Conservation (phyloP, 305 asterid species). For the Andrographis paniculata region DNA sequence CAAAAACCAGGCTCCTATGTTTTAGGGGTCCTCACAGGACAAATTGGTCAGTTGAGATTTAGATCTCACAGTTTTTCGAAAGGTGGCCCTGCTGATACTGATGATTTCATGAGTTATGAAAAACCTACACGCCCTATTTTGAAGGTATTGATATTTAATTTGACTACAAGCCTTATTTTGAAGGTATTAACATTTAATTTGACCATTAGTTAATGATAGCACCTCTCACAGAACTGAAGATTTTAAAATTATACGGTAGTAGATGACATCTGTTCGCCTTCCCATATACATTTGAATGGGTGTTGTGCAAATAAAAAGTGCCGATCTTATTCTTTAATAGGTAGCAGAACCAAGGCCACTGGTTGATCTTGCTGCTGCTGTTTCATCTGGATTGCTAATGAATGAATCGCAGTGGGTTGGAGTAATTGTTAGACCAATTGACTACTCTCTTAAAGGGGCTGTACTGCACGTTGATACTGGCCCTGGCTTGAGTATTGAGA, state of each 20-base stretch:
- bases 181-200: conserved; percentile 42
- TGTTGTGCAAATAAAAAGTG: conserved; percentile 6
- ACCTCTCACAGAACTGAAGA: conserved; percentile 12
- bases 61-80: conserved; percentile 97
- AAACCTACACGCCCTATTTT: conserved; percentile 94
- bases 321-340: conserved; percentile 31
- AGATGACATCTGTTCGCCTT: neutral
- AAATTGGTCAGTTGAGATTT: conserved; percentile 91
- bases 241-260: conserved; percentile 4
- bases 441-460: conserved; percentile 84
- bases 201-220: neutral
- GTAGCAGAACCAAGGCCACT: conserved; percentile 88
- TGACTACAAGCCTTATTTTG: conserved; percentile 87
- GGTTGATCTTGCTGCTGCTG: conserved; percentile 95
- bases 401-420: conserved; percentile 97
- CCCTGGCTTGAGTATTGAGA: conserved; percentile 91
- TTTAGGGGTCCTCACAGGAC: conserved; percentile 94
- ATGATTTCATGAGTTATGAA: conserved; percentile 97
- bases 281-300: conserved; percentile 3
- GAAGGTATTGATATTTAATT: conserved; percentile 83
- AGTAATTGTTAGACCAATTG: conserved; percentile 69
- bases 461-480: conserved; percentile 84
- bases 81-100: conserved; percentile 91
- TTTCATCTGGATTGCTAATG: conserved; percentile 91
- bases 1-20: conserved; percentile 96